Base-by-base conservation (phyloP, 192 early-diverging fungal genomes). In the Coemansia sp. region DNA sequence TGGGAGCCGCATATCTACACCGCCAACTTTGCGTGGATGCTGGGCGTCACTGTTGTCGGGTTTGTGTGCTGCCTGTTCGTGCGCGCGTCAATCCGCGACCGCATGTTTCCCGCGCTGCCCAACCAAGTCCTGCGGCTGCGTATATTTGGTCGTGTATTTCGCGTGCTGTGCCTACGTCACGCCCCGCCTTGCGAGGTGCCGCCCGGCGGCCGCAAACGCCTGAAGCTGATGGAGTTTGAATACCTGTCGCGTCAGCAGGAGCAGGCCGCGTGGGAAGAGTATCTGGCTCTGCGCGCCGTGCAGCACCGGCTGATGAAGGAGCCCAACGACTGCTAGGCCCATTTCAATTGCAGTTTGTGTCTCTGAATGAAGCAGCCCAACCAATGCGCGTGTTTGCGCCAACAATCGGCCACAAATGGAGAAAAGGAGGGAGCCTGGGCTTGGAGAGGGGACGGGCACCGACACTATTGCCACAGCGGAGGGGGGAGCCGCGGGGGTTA, bases 21-120 rank as follows among this genome's bases (percentile, higher is more conserved):
- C 15, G 67, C 80, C 48, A 85, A 90, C 76, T 83, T 90, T 60
- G 63, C 72, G 57, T 90, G 88, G 88, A 81, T 90, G 58, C 70
- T 87, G 19, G 78, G 58, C 7, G 45, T 87, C 15, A 67, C 77
- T 9, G 23, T 68, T 34, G 5, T 81, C 17, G 86, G 85, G 19
- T 72, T 86, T 55, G 8, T 83, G 15, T 44, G 81, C 55, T 61
- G 82, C 22, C 25, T 85, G 46, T 79, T 85, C 50, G 69, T 90
- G 21, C 78, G 84, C 7, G 81, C 83, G 43, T 77, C 81, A 4
- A 79, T 87, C 39, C 77, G 84, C n/a, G 86, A 87, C 60, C 84
- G 88, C 40, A 67, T 83, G 32, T 62, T 87, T 40, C 88, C 88
- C 2, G 57, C 72, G 15, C 59, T 63, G 10, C 64, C 73, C 0